A percentile compares a stretch with the other conserved stretches of the same genome.
phyloP scores from a whole-genome alignment of 1,139 yeast genomes.

The Debaryomyces psychrophilus region DNA sequence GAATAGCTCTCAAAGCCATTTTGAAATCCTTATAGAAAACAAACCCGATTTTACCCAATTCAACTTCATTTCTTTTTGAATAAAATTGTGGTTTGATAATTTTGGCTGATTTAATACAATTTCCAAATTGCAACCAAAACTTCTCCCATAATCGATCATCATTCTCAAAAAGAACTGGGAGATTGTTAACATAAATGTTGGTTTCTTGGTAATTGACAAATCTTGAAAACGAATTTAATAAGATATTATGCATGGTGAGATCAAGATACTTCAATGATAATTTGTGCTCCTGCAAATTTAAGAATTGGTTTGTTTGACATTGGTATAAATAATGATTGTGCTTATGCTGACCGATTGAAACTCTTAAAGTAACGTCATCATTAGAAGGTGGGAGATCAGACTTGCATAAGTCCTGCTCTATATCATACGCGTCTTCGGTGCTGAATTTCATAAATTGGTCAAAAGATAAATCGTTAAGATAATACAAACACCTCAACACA shows the following conservation, averaged over 20 bases:
- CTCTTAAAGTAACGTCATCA: slow-evolving; percentile 20
- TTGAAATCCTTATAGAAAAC: slow-evolving; percentile 42
- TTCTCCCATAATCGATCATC: slow-evolving; percentile 41
- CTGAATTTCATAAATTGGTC: slow-evolving; percentile 29
- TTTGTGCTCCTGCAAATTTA: slow-evolving; percentile 2
- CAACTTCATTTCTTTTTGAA: slow-evolving; percentile 20
- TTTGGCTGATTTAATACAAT: slow-evolving; percentile 43
- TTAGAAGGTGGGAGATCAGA: slow-evolving; percentile 3
- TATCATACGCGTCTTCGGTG: slow-evolving; percentile 19
- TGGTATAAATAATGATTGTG: slow-evolving; percentile 38
- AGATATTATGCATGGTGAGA: slow-evolving; percentile 12
- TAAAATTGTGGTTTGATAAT: slow-evolving; percentile 49
- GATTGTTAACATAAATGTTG: slow-evolving; percentile 58
- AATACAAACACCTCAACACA: slow-evolving; percentile 35
- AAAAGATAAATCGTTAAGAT: slow-evolving; percentile 31
- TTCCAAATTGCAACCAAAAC: slow-evolving; percentile 48
- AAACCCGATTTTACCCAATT: slow-evolving; percentile 45
- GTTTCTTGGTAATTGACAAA: slow-evolving; percentile 55
- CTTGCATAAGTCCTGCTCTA: slow-evolving; percentile 15
- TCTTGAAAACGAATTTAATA: slow-evolving; percentile 21
- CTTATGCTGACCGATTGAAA: slow-evolving; percentile 45
- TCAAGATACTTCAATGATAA: slow-evolving; percentile 13
- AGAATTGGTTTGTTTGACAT: slow-evolving; percentile 17
- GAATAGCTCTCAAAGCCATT: slow-evolving; percentile 44
- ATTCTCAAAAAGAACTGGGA: slow-evolving; percentile 47